Conservation (phyloP, 257 asterid genomes). For the Avicennia marina region DNA sequence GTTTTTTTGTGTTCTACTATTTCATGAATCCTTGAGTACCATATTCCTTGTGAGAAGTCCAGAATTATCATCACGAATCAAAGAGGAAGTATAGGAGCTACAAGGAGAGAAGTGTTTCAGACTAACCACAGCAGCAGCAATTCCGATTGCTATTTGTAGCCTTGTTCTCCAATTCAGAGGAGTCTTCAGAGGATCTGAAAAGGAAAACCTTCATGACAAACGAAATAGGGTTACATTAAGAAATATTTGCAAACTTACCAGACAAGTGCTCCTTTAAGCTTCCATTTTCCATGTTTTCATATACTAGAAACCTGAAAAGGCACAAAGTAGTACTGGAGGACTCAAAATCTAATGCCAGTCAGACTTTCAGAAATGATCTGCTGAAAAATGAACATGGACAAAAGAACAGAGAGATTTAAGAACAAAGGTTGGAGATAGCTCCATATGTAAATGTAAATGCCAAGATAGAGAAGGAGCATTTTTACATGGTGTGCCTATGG, state of each 20-base stretch:
- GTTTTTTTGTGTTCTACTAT: too few species aligned
- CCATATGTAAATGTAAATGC: too few species aligned
- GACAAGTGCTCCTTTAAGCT: slow-evolving; percentile 82
- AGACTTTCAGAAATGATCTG: not conserved
- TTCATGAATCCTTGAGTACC: too few species aligned
- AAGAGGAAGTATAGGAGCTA: not conserved
- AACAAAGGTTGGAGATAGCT: not conserved
- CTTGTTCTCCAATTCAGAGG: slow-evolving; percentile 92
- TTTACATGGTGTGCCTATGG: too few species aligned
- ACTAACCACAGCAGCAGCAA: slow-evolving; percentile 92
- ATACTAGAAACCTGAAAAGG: slow-evolving; percentile 62
- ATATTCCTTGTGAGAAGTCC: not conserved
- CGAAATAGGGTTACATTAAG: not conserved
- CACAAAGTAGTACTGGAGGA: not conserved
- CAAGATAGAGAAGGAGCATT: too few species aligned
- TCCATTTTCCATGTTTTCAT: slow-evolving; percentile 64
- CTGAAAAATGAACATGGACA: not conserved
- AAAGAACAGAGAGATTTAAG: too few species aligned
- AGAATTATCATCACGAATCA: not conserved
- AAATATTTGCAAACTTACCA: slow-evolving; percentile 37
- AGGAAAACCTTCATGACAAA: slow-evolving; percentile 9
- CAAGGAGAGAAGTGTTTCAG: slow-evolving; percentile 11
- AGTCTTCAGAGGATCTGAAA: slow-evolving; percentile 81
- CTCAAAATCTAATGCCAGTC: not conserved
- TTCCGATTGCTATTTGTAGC: slow-evolving; percentile 62